phyloP scores from a whole-genome alignment of 2,329 filamentous ascomycete species.

The Fusarium mexicanum region DNA sequence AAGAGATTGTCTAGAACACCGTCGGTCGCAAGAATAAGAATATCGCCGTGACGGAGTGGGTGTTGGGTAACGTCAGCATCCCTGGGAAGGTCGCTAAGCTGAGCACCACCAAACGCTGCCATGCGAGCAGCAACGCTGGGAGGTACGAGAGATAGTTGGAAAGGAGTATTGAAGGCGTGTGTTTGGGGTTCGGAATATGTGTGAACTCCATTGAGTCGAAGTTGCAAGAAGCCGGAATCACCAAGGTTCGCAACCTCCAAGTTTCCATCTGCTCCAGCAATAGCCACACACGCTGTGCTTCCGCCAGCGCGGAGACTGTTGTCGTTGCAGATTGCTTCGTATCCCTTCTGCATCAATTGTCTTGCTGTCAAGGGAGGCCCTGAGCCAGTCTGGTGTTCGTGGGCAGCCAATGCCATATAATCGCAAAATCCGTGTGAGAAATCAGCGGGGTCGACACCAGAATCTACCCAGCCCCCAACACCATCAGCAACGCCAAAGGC shows the following conservation, averaged over 20 bases:
- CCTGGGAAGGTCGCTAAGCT: conserved; percentile 82
- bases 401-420: conserved; percentile 85
- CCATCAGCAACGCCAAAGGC: conserved; percentile 93
- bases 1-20: conserved; percentile 97
- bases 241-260: conserved; percentile 94
- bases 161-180: conserved; percentile 97
- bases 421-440: conserved; percentile 95
- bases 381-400: conserved; percentile 59
- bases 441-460: conserved; percentile 91
- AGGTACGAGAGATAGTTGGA: conserved; percentile 90
- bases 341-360: conserved; percentile 82
- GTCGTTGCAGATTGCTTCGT: conserved; percentile 83
- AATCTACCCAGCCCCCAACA: conserved; percentile 94
- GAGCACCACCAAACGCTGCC: conserved; percentile 82
- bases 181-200: conserved; percentile 87
- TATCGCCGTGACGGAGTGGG: conserved; percentile 85
- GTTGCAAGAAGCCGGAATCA: conserved; percentile 91
- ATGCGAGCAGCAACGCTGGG: conserved; percentile 81
- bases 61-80: conserved; percentile 85
- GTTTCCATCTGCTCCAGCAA: conserved; percentile 76
- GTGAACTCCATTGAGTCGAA: conserved; percentile 87
- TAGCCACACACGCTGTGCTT: conserved; percentile 89
- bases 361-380: conserved; percentile 65
- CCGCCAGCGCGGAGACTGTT: conserved; percentile 80
- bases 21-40: conserved; percentile 93